Evolutionary conservation across 2,329 filamentous ascomycete species (phyloP).

Genomic region (Xylaria arbuscula): DNA sequence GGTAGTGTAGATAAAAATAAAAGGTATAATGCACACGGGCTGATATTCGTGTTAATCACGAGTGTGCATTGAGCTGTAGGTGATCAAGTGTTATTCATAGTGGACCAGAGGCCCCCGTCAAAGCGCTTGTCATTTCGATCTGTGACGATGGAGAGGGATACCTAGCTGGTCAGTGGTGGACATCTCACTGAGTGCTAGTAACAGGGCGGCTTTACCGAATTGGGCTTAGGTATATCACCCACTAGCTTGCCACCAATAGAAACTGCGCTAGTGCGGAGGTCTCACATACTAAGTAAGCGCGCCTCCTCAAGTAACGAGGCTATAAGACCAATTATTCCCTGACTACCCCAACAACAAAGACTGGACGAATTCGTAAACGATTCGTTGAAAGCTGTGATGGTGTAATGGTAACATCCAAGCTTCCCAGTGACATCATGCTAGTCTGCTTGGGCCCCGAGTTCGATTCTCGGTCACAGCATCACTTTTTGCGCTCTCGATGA

Average conservation of each 20-base stretch:
- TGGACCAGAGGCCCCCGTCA: background rate
- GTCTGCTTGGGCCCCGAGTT: conserved; percentile 49
- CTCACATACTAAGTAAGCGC: too few species aligned
- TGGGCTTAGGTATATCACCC: too few species aligned
- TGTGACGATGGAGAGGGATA: conserved; percentile 11
- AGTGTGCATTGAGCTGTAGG: conserved; percentile 6
- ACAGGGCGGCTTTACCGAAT: too few species aligned
- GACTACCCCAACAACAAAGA: background rate
- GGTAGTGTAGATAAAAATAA: background rate
- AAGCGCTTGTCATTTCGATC: conserved; percentile 8
- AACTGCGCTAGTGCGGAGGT: too few species aligned
- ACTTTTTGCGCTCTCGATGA: conserved; percentile 11
- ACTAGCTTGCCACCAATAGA: too few species aligned
- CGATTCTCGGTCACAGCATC: conserved; percentile 50
- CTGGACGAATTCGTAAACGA: conserved; percentile 28
- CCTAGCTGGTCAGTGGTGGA: too few species aligned
- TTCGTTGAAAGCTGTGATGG: conserved; percentile 42
- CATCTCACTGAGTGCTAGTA: too few species aligned
- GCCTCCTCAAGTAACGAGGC: too few species aligned
- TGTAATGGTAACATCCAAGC: conserved; percentile 53
- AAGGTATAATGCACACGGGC: background rate
- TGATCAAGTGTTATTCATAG: conserved; percentile 18
- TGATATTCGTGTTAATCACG: conserved; percentile 2
- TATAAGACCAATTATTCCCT: background rate
- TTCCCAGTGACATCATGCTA: conserved; percentile 45